These are phyloP conservation scores for Geranomyces variabilis DNA, from an alignment of 192 early-diverging fungal species.

Conservation along the genomic window DNA sequence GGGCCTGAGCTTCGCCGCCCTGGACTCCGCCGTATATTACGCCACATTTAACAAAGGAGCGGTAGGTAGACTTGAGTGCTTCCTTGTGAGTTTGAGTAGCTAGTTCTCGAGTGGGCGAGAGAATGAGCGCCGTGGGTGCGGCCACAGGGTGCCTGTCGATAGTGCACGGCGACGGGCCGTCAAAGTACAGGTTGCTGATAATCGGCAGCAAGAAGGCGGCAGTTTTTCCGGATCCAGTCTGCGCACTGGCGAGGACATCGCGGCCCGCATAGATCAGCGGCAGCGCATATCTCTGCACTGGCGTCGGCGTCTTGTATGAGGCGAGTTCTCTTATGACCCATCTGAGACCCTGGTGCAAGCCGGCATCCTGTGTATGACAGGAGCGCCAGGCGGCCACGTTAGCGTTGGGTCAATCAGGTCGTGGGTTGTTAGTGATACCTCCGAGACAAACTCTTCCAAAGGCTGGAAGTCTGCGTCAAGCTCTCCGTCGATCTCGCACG, in stretches of 20 bases:
- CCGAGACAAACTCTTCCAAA: too few species aligned
- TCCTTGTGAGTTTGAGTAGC: conserved; percentile 96
- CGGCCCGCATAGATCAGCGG: conserved; percentile 69
- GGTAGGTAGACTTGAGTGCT: conserved; percentile 65
- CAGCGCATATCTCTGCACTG: conserved; percentile 71
- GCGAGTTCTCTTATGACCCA: conserved; percentile 83
- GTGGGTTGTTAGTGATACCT: background rate
- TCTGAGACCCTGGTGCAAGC: conserved; percentile 81
- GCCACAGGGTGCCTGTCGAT: conserved; percentile 77
- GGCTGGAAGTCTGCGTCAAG: too few species aligned
- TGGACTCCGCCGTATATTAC: conserved; percentile 74
- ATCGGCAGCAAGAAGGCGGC: conserved; percentile 95
- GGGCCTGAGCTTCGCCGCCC: background rate
- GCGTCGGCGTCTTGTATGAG: conserved; percentile 86
- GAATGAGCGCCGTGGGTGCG: conserved; percentile 87
- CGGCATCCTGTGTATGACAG: conserved; percentile 54
- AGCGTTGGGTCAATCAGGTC: background rate
- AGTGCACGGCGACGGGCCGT: conserved; percentile 78
- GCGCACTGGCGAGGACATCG: conserved; percentile 96
- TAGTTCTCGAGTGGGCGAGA: conserved; percentile 97
- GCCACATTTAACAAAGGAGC: conserved; percentile 87
- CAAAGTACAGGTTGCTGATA: conserved; percentile 84
- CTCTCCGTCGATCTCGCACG: conserved; percentile 76
- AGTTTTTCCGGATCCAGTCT: conserved; percentile 96
- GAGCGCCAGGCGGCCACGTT: background rate